Percentiles rank a stretch among this genome's conserved stretches.
These are phyloP conservation scores for Diutina neorugosa DNA, from an alignment of 1,139 yeast species.

Conservation along the genomic window DNA sequence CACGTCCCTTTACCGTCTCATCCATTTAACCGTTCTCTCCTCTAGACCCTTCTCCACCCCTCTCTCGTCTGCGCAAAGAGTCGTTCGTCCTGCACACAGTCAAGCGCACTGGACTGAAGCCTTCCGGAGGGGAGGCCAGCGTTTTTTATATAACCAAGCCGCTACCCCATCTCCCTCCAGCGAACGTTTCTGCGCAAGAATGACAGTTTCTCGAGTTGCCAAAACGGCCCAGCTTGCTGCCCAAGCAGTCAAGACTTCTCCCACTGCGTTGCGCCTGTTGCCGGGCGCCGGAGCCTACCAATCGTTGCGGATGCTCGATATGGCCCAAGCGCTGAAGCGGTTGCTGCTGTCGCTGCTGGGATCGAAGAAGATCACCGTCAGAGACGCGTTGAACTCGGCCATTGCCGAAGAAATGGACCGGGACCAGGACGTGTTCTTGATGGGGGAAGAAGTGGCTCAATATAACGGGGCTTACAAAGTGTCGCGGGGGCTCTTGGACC, in stretches of 20 bases:
- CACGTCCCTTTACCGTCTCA: no score
- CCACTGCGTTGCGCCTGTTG: background rate
- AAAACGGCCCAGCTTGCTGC: slow-evolving; percentile 2
- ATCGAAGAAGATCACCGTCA: slow-evolving; percentile 70
- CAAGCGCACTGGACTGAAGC: background rate
- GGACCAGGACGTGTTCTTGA: slow-evolving; percentile 84
- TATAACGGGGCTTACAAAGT: slow-evolving; percentile 98
- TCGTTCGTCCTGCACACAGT: background rate
- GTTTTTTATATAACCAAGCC: background rate
- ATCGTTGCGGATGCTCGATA: slow-evolving; percentile 16
- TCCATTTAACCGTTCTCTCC: no score
- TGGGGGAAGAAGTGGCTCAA: slow-evolving; percentile 99
- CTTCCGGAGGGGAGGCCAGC: background rate
- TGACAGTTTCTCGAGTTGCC: slow-evolving; percentile 2
- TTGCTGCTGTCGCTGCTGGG: slow-evolving; percentile 40
- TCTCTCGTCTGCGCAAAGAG: no score
- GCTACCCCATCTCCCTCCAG: background rate
- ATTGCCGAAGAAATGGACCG: slow-evolving; percentile 96
- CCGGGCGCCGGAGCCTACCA: slow-evolving; percentile 3
- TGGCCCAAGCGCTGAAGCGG: slow-evolving; percentile 19
- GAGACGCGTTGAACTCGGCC: slow-evolving; percentile 94
- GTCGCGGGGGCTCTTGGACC: slow-evolving; percentile 87
- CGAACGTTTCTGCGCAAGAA: background rate
- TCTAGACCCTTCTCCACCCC: no score
- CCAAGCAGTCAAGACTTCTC: background rate